Evolutionary conservation across 225 moss, liverwort and hornwort species (phyloP).

Genomic region (Bryum argenteum): DNA sequence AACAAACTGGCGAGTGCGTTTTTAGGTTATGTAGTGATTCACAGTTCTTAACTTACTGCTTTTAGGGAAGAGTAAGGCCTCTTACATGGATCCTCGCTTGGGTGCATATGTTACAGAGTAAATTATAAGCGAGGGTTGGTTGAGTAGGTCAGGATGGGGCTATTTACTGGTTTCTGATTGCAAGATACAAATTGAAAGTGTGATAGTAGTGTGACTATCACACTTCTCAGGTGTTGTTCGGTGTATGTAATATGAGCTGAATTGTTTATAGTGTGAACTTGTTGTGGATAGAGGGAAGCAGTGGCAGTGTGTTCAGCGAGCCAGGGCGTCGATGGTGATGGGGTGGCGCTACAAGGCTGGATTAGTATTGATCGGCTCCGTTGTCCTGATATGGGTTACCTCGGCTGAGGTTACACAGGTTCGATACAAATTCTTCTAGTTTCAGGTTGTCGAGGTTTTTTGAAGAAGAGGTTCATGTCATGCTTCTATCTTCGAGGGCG

Average conservation of each 20-base stretch:
- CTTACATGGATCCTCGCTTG: no score
- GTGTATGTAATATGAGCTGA: not conserved
- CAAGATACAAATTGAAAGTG: not conserved
- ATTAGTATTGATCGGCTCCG: slow-evolving; percentile 77
- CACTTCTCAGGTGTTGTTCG: not conserved
- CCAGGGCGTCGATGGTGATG: slow-evolving; percentile 57
- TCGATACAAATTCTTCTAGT: slow-evolving; percentile 5
- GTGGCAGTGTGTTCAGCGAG: slow-evolving; percentile 3
- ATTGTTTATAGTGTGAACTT: slow-evolving; percentile 16
- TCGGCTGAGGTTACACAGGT: slow-evolving; percentile 99
- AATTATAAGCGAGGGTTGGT: not conserved
- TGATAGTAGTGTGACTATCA: not conserved
- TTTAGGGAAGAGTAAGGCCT: no score
- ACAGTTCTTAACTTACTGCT: no score
- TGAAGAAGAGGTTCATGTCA: no score
- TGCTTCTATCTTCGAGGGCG: no score
- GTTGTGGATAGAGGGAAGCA: slow-evolving; percentile 16
- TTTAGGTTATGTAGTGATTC: no score
- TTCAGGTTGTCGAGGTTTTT: slow-evolving; percentile 2
- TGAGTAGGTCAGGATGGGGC: not conserved
- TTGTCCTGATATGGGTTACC: slow-evolving; percentile 96
- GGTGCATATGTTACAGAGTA: no score
- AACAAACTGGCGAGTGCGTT: not conserved
- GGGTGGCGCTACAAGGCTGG: slow-evolving; percentile 96
- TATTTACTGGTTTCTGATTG: not conserved